Conservation (phyloP, 257 asterid genomes). For the Penstemon eatonii region DNA sequence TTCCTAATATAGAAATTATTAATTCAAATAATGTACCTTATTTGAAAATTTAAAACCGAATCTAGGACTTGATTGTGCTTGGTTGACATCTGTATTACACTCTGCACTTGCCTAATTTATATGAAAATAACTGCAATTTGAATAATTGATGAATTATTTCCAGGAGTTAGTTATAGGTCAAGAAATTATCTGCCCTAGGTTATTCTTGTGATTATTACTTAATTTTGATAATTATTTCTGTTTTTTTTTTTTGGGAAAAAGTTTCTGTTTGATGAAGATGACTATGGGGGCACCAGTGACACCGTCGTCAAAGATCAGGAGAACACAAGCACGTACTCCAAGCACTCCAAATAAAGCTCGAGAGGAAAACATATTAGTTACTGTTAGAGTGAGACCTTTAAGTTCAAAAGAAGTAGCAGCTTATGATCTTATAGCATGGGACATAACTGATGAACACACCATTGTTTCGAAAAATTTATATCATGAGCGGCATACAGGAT, state of each 20-base stretch:
- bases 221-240: not conserved
- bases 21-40: not conserved
- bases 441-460: slow-evolving; percentile 56
- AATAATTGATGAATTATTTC: slow-evolving; percentile 8
- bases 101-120: not conserved
- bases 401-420: slow-evolving; percentile 81
- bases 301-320: slow-evolving; percentile 66
- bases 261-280: slow-evolving; percentile 46
- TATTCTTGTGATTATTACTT: slow-evolving; percentile 8
- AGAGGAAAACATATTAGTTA: slow-evolving; percentile 89
- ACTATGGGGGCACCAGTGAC: slow-evolving; percentile 54
- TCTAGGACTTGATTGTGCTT: not conserved
- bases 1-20: not conserved
- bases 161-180: not conserved
- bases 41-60: not conserved
- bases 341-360: slow-evolving; percentile 51
- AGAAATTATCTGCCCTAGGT: slow-evolving; percentile 9
- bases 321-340: slow-evolving; percentile 67
- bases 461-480: slow-evolving; percentile 75
- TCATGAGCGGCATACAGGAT: slow-evolving; percentile 73
- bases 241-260: slow-evolving; percentile 26
- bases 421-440: slow-evolving; percentile 92
- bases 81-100: not conserved
- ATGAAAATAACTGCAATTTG: not conserved
- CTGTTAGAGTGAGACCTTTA: slow-evolving; percentile 86